Evolutionary conservation across 2,329 filamentous ascomycete species (phyloP).

Genomic region (Sarocladium brachiariae): DNA sequence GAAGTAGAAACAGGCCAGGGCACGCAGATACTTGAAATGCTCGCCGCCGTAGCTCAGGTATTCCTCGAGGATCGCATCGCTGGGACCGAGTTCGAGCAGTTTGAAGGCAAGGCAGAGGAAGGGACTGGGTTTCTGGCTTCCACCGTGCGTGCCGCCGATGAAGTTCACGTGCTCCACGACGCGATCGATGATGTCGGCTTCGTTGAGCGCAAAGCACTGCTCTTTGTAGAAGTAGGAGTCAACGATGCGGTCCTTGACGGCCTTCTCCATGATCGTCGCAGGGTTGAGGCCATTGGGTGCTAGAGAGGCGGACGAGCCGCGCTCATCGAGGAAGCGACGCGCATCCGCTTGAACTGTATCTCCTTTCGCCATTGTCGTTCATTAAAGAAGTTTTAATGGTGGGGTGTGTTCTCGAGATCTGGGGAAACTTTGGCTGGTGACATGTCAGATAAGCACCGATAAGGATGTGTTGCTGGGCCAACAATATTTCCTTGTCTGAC

Average conservation of each 20-base stretch:
- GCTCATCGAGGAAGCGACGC: constrained; percentile 78
- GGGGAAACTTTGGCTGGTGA: constrained; percentile 11
- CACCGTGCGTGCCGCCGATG: constrained; percentile 82
- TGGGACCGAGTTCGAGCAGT: constrained; percentile 79
- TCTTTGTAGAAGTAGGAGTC: constrained; percentile 98
- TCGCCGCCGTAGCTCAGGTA: constrained; percentile 73
- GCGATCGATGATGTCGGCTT: constrained; percentile 75
- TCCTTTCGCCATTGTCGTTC: constrained; percentile 27
- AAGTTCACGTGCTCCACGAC: constrained; percentile 75
- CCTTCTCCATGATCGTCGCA: constrained; percentile 91
- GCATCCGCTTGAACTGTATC: constrained; percentile 71
- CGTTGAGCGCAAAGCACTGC: constrained; percentile 93
- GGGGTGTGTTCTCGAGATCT: constrained; percentile 7
- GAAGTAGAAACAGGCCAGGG: constrained; percentile 89
- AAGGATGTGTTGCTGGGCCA: constrained; percentile 33
- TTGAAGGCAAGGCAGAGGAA: constrained; percentile 96
- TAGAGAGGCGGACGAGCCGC: constrained; percentile 68
- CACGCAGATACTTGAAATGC: constrained; percentile 79
- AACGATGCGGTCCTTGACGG: constrained; percentile 89
- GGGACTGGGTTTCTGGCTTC: constrained; percentile 77
- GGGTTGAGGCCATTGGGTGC: constrained; percentile 87
- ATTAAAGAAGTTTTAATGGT: constrained; percentile 5
- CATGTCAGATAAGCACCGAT: constrained; percentile 29
- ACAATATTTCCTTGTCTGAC: constrained; percentile 21
- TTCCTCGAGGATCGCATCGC: constrained; percentile 68